phyloP scores from a whole-genome alignment of 2,329 filamentous ascomycete species.

The Cytospora chrysosperma region DNA sequence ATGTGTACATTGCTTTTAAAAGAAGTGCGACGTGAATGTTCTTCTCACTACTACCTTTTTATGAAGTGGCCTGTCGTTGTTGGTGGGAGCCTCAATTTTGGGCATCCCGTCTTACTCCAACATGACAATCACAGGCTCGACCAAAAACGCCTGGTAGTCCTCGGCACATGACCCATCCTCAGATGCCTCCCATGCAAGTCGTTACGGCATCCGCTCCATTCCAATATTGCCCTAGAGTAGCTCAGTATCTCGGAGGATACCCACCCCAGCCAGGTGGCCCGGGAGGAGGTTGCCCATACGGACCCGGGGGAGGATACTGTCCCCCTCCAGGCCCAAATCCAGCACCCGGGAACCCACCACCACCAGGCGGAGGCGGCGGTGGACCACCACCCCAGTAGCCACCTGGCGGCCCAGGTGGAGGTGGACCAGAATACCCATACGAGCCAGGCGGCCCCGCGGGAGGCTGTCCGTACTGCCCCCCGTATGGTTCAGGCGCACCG shows the following conservation, averaged over 20 bases:
- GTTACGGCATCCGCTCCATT: neutral
- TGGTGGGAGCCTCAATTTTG: neutral
- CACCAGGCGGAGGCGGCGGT: slow-evolving; percentile 19
- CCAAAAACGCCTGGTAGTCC: neutral
- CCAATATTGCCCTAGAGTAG: neutral
- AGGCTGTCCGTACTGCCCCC: slow-evolving; percentile 25
- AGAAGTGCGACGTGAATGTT: neutral
- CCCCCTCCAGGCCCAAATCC: slow-evolving; percentile 20
- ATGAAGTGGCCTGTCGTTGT: neutral
- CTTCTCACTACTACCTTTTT: neutral
- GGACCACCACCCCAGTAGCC: slow-evolving; percentile 19
- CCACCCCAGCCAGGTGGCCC: slow-evolving; percentile 18
- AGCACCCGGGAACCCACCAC: slow-evolving; percentile 19
- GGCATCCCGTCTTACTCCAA: neutral
- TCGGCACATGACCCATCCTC: neutral
- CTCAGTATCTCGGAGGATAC: slow-evolving; percentile 17
- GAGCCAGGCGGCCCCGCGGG: slow-evolving; percentile 22
- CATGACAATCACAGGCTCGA: neutral
- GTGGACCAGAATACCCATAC: slow-evolving; percentile 31
- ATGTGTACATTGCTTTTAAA: neutral
- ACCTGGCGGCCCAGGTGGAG: slow-evolving; percentile 16
- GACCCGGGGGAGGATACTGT: slow-evolving; percentile 12
- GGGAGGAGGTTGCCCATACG: slow-evolving; percentile 18
- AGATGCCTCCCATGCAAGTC: neutral
- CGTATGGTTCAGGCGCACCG: slow-evolving; percentile 27